A percentile compares a stretch with the other conserved stretches of the same genome.
Evolutionary conservation across 257 asterid genomes (phyloP).

Genomic region (Petunia secreta): DNA sequence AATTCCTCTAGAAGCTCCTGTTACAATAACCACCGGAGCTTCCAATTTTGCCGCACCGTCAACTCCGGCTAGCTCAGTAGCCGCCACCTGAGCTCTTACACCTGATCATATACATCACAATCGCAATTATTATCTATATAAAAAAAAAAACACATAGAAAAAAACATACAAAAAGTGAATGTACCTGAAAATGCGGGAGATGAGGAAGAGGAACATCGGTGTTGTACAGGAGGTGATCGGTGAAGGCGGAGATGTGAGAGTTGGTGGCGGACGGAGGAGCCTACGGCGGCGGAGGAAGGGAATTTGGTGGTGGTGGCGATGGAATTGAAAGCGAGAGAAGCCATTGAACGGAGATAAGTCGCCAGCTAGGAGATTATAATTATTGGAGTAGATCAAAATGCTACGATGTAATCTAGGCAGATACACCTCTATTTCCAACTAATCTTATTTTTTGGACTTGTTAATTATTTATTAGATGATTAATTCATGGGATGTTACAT

Average conservation of each 20-base stretch:
- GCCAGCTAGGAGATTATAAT: not conserved
- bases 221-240: not conserved
- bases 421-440: constrained; percentile 11
- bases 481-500: not conserved
- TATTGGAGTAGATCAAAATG: not conserved
- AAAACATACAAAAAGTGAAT: not conserved
- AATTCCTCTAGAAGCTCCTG: constrained; percentile 34
- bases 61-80: constrained; percentile 4
- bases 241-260: constrained; percentile 16
- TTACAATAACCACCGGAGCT: constrained; percentile 31
- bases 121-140: not conserved
- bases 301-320: not conserved
- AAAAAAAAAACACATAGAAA: not conserved
- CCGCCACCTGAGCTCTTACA: constrained; percentile 23
- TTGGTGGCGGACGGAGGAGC: not conserved
- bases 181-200: constrained; percentile 22
- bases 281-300: not conserved
- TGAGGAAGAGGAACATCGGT: constrained; percentile 21
- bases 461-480: constrained; percentile 9
- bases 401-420: constrained; percentile 8
- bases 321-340: constrained; percentile 21
- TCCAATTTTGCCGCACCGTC: constrained; percentile 12
- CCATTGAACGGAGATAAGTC: not conserved
- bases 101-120: constrained; percentile 22
- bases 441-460: constrained; percentile 12